Base-by-base conservation (phyloP, 768 basidiomycete genomes). In the Lyophyllum shimeji region DNA sequence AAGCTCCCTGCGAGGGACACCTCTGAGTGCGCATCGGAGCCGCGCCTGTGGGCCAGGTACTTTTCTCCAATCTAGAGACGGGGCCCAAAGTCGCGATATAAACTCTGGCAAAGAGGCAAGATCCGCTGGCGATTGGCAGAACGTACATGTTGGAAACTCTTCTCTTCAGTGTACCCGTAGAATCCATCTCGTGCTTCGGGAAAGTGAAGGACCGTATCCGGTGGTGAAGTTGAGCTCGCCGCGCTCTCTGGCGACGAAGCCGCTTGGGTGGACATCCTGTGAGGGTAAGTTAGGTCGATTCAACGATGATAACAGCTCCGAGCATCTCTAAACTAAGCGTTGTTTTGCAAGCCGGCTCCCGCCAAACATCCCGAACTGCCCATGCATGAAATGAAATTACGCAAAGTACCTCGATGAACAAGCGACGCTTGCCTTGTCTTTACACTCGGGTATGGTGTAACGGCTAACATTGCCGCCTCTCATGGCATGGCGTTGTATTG, bases 151-250 rank as follows among this genome's bases (percentile, higher is more conserved):
- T 85, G 85, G 27, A 88, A 77, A 33, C 73, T 85, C 64, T 87
- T 89, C 72, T 93, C 92, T 61, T 93, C 89, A 20, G 75, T 76
- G 69, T 93, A 93, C 8, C 86, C 86, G 67, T 89, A 93, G 70
- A 85, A 93, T 0, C 85, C 88, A 64, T 91, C 89, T 59, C 82
- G 79, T 2, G 82, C 69, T 61, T 87, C 78, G 0, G 80, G 79
- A 37, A 80, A 78, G 25, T 71, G 25, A 2, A 63, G 46, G 3
- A 17, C 12, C 15, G 34, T 37, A 13, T 37, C 46, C 18, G 27
- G 15, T 1, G 18, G n/a, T 24, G 44, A 11, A 17, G 39, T 40
- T 18, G 17, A 18, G 9, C 15, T 18, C n/a, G 17, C 17, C 17
- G n/a, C 39, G n/a, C 17, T 4, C n/a, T 18, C 39, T n/a, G 8